Evolutionary conservation across 2,329 filamentous ascomycete species (phyloP), one percentile per base, ranked within the genome.

Genomic region (Botryotinia narcissicola): DNA sequence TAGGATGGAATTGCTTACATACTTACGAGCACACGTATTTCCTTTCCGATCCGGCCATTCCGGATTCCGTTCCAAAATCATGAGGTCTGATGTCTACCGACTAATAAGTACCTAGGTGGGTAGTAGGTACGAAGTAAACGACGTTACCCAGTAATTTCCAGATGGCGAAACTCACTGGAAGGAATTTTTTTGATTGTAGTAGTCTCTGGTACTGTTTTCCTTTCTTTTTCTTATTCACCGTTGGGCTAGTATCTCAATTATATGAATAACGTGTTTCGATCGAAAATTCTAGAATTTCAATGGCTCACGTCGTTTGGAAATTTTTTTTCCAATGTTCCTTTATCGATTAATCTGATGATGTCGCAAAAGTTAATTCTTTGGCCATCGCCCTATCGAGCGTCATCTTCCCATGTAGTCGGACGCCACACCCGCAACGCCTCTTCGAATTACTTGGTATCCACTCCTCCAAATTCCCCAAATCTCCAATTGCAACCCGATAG

Each of bases 381-480:
- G 22, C 20, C 35, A 22, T 25, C 57, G 25, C 60, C 12, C 25
- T 18, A 18, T 62, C 60, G 12, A 62, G 18, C 60, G 25, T 61
- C 35, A 62, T 40, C 22, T n/a, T 37, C 32, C 9, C 16, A 61
- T 35, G 14, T 40, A 42, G 10, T 29, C 25, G 25, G 20, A 63
- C 60, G 60, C 37, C 60, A 63, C 60, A 63, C 37, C 37, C 60
- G 60, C 60, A 29, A 42, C 60, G 60, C 37, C 60, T 42, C 60
- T 7, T 37, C 9, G 37, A 29, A 29, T 20, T 42, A 4, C 12
- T 8, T n/a, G 59, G 32, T 62, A 42, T 40, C 60, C 60, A 62
- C 60, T n/a, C 37, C 44, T 37, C 60, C 60, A 18, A 62, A 42
- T 42, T 12, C 57, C n/a, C 61, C 61, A 63, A 63, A 9, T 32